Percentiles rank a stretch among this genome's conserved stretches.
Evolutionary conservation across 2,329 filamentous ascomycete species (phyloP).

Genomic region (Beauveria medogensis): DNA sequence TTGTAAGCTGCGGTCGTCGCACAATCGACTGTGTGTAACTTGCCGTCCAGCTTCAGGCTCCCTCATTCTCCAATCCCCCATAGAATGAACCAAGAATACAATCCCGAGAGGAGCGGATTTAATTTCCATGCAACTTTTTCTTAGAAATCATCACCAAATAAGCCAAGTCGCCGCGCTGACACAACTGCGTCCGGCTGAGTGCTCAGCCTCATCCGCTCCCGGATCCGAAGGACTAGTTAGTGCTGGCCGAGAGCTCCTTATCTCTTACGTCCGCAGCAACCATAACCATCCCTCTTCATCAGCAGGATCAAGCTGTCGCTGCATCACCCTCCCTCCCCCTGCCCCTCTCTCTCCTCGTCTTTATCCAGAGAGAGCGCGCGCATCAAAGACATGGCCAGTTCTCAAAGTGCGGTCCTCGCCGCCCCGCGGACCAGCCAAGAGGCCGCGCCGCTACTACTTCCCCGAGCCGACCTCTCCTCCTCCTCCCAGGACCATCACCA

Average conservation of each 20-base stretch:
- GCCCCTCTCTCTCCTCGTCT: no score
- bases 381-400: not conserved
- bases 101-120: no score
- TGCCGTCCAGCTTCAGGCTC: no score
- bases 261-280: no score
- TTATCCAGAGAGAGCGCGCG: not conserved
- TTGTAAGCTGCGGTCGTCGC: no score
- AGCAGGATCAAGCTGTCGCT: no score
- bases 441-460: not conserved
- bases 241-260: not conserved
- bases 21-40: no score
- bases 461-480: not conserved
- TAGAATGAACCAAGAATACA: no score
- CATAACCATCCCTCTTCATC: no score
- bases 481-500: not conserved
- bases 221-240: not conserved
- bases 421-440: not conserved
- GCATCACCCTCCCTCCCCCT: no score
- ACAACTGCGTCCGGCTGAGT: not conserved
- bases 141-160: not conserved
- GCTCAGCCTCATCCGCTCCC: not conserved
- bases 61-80: no score
- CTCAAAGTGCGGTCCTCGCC: not conserved
- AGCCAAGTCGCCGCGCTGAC: not conserved
- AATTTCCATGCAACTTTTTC: no score